Conservation (phyloP, 2,329 filamentous ascomycete species). For the Ophiosphaerella narmari region DNA sequence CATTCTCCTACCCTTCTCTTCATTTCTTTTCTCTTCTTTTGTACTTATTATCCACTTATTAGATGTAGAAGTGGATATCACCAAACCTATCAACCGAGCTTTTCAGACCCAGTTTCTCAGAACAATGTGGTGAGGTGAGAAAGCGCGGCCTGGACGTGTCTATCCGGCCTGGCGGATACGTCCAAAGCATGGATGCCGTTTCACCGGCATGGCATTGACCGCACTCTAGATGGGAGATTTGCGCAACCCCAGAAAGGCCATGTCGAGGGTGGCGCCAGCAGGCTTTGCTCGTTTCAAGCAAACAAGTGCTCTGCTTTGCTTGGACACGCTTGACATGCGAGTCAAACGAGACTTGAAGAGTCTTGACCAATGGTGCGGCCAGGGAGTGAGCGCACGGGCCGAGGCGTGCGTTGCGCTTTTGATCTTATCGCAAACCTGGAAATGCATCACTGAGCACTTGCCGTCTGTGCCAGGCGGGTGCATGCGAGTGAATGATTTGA, state of each 20-base stretch:
- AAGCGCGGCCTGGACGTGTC: too few species aligned
- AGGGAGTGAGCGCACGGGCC: conserved; percentile 1
- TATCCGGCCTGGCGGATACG: too few species aligned
- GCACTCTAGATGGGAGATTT: too few species aligned
- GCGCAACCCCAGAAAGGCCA: too few species aligned
- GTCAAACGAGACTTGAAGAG: conserved; percentile 4
- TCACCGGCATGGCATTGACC: too few species aligned
- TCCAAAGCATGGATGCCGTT: too few species aligned
- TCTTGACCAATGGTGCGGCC: conserved; percentile 4
- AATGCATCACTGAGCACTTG: neutral
- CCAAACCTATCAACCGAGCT: too few species aligned
- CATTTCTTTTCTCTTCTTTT: neutral
- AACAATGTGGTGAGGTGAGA: too few species aligned
- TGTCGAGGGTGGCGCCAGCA: neutral
- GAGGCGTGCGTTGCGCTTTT: conserved; percentile 1
- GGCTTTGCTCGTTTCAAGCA: conserved; percentile 8
- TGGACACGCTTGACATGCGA: conserved; percentile 8
- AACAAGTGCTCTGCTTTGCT: conserved; percentile 6
- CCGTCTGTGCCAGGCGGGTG: neutral
- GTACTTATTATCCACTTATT: neutral
- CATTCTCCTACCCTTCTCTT: neutral
- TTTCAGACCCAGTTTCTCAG: too few species aligned
- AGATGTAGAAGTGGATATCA: too few species aligned
- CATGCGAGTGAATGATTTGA: neutral
- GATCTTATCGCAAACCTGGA: conserved; percentile 3